Conservation (phyloP, 306 rosid genomes). For the Calophaca sinica region DNA sequence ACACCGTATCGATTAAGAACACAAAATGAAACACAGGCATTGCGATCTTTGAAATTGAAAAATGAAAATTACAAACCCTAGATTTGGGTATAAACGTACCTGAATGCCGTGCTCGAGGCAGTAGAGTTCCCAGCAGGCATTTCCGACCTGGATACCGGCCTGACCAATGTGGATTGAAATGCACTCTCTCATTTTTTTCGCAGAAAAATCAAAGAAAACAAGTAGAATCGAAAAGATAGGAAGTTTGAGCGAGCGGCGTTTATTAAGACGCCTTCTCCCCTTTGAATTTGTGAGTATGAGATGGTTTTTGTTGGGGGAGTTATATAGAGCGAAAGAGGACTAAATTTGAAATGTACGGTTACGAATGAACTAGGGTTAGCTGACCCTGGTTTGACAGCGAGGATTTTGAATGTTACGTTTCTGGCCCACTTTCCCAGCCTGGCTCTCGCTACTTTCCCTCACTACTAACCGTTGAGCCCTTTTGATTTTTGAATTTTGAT, state of each 20-base stretch:
- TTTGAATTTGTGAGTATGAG: neutral
- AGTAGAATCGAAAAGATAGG: neutral
- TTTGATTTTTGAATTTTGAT: constrained; percentile 44
- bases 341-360: constrained; percentile 55
- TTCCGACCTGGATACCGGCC: constrained; percentile 90
- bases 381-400: constrained; percentile 49
- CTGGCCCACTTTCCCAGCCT: constrained; percentile 39
- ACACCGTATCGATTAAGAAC: neutral
- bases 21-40: neutral
- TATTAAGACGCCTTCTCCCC: constrained; percentile 74
- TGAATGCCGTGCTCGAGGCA: constrained; percentile 85
- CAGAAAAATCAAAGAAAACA: neutral
- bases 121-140: constrained; percentile 88
- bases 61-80: neutral
- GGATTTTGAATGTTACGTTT: constrained; percentile 12
- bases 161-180: constrained; percentile 88
- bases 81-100: constrained; percentile 26
- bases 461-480: constrained; percentile 39
- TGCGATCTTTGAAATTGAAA: neutral
- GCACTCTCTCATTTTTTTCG: constrained; percentile 78
- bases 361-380: constrained; percentile 47
- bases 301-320: neutral
- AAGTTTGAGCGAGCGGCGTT: constrained; percentile 51
- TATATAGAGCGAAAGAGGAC: constrained; percentile 26
- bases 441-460: constrained; percentile 14